Conservation (phyloP, 2,329 filamentous ascomycete genomes). For the Xylaria sp. region DNA sequence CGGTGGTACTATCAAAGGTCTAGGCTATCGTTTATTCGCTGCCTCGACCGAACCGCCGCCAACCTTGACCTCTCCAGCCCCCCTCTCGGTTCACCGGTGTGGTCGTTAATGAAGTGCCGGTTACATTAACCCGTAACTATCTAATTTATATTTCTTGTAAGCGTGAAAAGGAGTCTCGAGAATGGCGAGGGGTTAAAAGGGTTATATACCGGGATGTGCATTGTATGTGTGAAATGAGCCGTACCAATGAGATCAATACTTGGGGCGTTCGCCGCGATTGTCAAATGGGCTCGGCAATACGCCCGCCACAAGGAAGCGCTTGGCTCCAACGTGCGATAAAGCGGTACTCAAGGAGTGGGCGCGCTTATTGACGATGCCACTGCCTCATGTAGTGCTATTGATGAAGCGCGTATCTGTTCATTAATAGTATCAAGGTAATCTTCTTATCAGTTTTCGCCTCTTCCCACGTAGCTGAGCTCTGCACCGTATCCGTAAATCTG, state of each 20-base stretch:
- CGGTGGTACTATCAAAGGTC: not conserved
- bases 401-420: not conserved
- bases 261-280: slow-evolving; percentile 3
- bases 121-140: slow-evolving; percentile 8
- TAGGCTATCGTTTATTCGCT: slow-evolving; percentile 4
- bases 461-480: not conserved
- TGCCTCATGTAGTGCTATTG: not conserved
- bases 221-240: slow-evolving; percentile 22
- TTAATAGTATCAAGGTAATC: not conserved
- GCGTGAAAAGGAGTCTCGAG: slow-evolving; percentile 7
- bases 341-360: not conserved
- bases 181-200: slow-evolving; percentile 22
- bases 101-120: slow-evolving; percentile 18
- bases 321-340: slow-evolving; percentile 1
- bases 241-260: slow-evolving; percentile 23
- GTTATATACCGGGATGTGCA: slow-evolving; percentile 15
- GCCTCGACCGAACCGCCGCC: slow-evolving; percentile 8
- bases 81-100: slow-evolving; percentile 4
- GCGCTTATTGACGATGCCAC: not conserved
- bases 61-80: not conserved
- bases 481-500: not conserved
- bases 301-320: not conserved
- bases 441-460: not conserved
- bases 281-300: slow-evolving; percentile 20
- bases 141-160: slow-evolving; percentile 21